phyloP scores from a whole-genome alignment of 345 rosid species.

The Gossypium herbaceum region DNA sequence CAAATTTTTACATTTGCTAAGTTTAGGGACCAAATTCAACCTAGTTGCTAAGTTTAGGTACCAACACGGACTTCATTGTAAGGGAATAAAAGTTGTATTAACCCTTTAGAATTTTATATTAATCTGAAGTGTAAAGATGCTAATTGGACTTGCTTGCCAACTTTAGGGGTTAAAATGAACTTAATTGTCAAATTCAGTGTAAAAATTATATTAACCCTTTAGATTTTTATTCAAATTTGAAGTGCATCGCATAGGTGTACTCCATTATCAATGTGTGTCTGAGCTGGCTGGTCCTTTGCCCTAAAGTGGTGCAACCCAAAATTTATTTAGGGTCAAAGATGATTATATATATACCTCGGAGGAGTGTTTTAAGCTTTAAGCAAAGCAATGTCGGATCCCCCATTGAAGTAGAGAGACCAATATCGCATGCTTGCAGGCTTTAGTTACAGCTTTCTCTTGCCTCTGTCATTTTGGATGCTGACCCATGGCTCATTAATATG shows the following conservation, averaged over 20 bases:
- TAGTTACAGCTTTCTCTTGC: background rate
- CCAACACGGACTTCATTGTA: no score
- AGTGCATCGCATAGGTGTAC: background rate
- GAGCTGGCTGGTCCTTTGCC: constrained; percentile 2
- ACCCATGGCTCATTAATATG: background rate
- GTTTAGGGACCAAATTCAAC: no score
- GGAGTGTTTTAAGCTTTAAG: background rate
- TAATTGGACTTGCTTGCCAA: no score
- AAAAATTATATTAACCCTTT: background rate
- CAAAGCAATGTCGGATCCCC: background rate
- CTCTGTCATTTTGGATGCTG: background rate
- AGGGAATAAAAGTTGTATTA: no score
- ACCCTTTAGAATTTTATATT: no score
- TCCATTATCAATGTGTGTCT: constrained; percentile 22
- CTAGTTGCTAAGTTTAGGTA: no score
- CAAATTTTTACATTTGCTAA: no score
- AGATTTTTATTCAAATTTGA: constrained; percentile 26
- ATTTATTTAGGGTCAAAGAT: constrained; percentile 19
- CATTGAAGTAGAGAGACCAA: background rate
- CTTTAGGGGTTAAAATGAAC: no score
- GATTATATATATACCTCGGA: background rate
- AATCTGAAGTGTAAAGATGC: no score
- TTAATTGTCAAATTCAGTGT: no score
- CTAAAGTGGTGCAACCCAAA: background rate
- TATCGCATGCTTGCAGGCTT: background rate